phyloP scores from a whole-genome alignment of 2,329 filamentous ascomycete species.

The Fusarium sp. region DNA sequence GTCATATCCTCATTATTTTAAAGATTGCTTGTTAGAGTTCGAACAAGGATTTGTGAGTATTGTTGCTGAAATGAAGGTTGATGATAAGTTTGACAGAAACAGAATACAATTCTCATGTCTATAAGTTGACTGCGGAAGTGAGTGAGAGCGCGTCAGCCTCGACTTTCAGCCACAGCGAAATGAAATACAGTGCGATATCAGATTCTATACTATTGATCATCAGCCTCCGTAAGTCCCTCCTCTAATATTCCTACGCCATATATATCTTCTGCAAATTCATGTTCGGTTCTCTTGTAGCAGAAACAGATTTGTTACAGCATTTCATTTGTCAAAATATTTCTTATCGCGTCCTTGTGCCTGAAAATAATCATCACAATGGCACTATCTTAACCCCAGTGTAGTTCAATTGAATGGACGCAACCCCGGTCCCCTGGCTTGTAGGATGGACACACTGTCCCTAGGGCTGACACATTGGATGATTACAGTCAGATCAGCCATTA shows the following conservation, averaged over 20 bases:
- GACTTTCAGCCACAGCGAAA: conserved; percentile 7
- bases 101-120: not conserved
- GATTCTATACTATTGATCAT: not conserved
- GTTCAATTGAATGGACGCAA: no score
- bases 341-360: not conserved
- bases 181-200: not conserved
- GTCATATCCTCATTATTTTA: conserved; percentile 11
- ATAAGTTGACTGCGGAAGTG: conserved; percentile 6
- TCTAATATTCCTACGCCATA: not conserved
- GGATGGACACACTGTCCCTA: no score
- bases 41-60: not conserved
- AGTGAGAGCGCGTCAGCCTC: not conserved
- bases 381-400: no score
- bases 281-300: no score
- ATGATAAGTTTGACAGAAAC: not conserved
- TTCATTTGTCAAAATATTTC: not conserved
- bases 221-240: not conserved
- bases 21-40: not conserved
- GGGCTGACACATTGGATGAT: no score
- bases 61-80: not conserved
- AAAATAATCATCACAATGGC: not conserved
- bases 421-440: no score
- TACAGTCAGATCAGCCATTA: no score
- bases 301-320: not conserved
- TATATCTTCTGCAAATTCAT: not conserved